Evolutionary conservation across 177 flowering plant species (phyloP).

Genomic region (Vitis hybrid): DNA sequence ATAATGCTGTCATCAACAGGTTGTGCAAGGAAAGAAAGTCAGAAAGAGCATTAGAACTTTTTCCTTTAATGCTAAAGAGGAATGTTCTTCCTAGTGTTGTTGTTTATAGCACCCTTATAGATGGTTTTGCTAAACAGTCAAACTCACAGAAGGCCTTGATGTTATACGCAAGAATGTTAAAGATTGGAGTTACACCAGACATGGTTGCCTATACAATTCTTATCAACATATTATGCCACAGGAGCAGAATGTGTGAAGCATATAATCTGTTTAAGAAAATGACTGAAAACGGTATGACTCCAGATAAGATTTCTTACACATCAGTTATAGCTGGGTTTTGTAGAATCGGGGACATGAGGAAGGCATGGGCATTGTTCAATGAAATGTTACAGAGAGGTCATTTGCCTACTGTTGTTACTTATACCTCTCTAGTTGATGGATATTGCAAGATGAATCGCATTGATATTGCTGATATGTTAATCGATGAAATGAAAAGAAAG

Average conservation of each 20-base stretch:
- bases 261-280: conserved; percentile 26
- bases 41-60: conserved; percentile 35
- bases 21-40: conserved; percentile 40
- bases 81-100: conserved; percentile 43
- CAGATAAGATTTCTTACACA: conserved; percentile 46
- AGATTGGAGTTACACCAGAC: conserved; percentile 29
- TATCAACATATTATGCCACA: conserved; percentile 19
- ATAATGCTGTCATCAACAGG: conserved; percentile 33
- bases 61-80: conserved; percentile 47
- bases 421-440: conserved; percentile 55
- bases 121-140: conserved; percentile 47
- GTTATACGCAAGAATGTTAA: conserved; percentile 43
- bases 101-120: conserved; percentile 39
- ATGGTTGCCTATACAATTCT: conserved; percentile 25
- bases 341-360: conserved; percentile 34
- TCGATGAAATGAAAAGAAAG: conserved; percentile 35
- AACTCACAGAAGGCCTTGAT: conserved; percentile 30
- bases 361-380: conserved; percentile 30
- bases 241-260: conserved; percentile 22
- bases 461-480: conserved; percentile 32
- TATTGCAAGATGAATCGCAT: conserved; percentile 36
- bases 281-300: conserved; percentile 19
- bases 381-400: conserved; percentile 37
- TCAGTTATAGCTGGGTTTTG: conserved; percentile 53
- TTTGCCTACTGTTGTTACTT: conserved; percentile 45